Conservation (phyloP, 192 early-diverging fungal species). For the Lunasporangiospora selenospora region DNA sequence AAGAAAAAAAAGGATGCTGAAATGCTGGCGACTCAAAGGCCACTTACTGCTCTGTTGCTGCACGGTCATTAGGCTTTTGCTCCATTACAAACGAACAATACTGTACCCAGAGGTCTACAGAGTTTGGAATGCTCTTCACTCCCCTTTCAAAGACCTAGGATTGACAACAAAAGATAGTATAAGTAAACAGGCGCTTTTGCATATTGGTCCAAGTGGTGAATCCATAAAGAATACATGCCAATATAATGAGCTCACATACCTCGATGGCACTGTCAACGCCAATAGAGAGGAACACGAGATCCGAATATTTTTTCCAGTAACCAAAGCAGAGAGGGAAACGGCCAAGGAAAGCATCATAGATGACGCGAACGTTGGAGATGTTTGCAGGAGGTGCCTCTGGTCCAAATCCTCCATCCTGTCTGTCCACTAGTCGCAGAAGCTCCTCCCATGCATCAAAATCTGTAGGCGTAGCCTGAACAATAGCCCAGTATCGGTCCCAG, state of each 20-base stretch:
- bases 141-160: slow-evolving; percentile 76
- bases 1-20: slow-evolving; percentile 17
- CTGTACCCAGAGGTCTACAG: slow-evolving; percentile 77
- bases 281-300: slow-evolving; percentile 59
- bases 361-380: slow-evolving; percentile 53
- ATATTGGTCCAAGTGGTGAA: not conserved
- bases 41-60: slow-evolving; percentile 66
- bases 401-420: slow-evolving; percentile 59
- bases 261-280: slow-evolving; percentile 66
- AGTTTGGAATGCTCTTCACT: slow-evolving; percentile 69
- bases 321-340: slow-evolving; percentile 82
- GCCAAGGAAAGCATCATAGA: slow-evolving; percentile 70
- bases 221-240: not conserved
- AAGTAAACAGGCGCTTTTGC: too few species aligned
- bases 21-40: slow-evolving; percentile 4
- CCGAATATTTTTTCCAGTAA: slow-evolving; percentile 84
- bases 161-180: not conserved
- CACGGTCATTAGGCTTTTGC: slow-evolving; percentile 58
- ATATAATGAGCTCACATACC: slow-evolving; percentile 41
- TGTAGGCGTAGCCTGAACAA: slow-evolving; percentile 23
- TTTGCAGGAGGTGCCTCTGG: slow-evolving; percentile 55
- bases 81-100: slow-evolving; percentile 71
- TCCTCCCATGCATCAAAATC: slow-evolving; percentile 78
- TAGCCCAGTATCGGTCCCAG: slow-evolving; percentile 34
- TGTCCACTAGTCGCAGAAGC: slow-evolving; percentile 65